phyloP scores from a whole-genome alignment of 2,329 filamentous ascomycete genomes.

The Rhynchosporium agropyri region DNA sequence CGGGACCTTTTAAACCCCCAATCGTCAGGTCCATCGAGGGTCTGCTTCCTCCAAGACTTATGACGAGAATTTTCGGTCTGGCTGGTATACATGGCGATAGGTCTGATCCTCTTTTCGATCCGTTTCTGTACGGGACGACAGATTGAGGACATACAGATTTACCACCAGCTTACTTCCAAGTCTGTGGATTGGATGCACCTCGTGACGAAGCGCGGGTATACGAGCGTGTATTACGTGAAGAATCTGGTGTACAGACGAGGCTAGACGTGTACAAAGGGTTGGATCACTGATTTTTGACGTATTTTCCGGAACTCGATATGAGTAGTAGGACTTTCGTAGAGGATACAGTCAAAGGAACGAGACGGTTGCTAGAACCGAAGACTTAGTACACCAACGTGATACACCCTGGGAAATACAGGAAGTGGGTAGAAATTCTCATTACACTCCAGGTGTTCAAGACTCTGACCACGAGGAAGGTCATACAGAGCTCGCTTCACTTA shows the following conservation, averaged over 20 bases:
- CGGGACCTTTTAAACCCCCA: slow-evolving; percentile 9
- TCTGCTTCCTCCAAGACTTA: slow-evolving; percentile 10
- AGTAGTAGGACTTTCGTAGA: slow-evolving; percentile 36
- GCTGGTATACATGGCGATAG: slow-evolving; percentile 24
- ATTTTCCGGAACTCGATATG: slow-evolving; percentile 35
- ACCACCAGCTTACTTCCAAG: slow-evolving; percentile 37
- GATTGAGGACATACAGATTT: slow-evolving; percentile 24
- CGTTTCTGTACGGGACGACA: slow-evolving; percentile 20
- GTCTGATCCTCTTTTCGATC: slow-evolving; percentile 23
- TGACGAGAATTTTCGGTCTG: slow-evolving; percentile 21
- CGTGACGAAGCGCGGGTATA: slow-evolving; percentile 52
- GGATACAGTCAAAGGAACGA: slow-evolving; percentile 29
- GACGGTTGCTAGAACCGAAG: slow-evolving; percentile 23
- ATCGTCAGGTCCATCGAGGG: slow-evolving; percentile 17
- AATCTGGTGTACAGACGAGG: slow-evolving; percentile 40
- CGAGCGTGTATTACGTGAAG: slow-evolving; percentile 50
- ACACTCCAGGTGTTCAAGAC: no score
- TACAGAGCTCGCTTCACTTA: not conserved
- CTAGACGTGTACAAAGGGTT: slow-evolving; percentile 41
- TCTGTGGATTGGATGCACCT: slow-evolving; percentile 39
- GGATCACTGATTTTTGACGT: slow-evolving; percentile 40
- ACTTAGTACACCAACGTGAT: not conserved
- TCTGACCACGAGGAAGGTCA: not conserved
- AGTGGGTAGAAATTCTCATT: no score
- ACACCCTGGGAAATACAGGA: no score